Evolutionary conservation across 2,329 filamentous ascomycete species (phyloP).

Genomic region (Arthrobotrys iridis): DNA sequence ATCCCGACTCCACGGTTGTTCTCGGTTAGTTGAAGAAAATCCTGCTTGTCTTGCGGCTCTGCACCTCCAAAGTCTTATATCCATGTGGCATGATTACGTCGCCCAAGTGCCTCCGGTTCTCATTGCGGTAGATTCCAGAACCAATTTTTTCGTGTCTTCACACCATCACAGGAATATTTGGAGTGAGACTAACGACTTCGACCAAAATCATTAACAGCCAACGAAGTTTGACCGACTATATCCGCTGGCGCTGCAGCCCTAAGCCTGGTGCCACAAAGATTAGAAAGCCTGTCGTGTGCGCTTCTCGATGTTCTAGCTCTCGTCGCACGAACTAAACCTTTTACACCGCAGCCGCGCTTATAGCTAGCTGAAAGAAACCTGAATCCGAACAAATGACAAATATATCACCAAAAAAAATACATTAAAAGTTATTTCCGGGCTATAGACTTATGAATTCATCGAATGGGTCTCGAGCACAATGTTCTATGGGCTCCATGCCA

Average conservation of each 20-base stretch:
- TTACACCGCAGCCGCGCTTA: constrained; percentile 27
- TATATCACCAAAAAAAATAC: constrained; percentile 4
- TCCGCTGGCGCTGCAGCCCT: constrained; percentile 6
- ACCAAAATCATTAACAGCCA: neutral
- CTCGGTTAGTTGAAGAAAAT: constrained; percentile 51
- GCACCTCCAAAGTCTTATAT: constrained; percentile 20
- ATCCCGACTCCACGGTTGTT: constrained; percentile 52
- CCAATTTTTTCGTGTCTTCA: neutral
- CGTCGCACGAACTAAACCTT: constrained; percentile 25
- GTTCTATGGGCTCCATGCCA: neutral
- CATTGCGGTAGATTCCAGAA: constrained; percentile 41
- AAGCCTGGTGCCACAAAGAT: constrained; percentile 36
- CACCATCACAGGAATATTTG: constrained; percentile 21
- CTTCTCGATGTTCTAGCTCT: constrained; percentile 34
- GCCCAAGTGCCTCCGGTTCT: constrained; percentile 11
- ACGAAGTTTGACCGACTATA: constrained; percentile 20
- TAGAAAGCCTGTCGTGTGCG: constrained; percentile 15
- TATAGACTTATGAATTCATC: neutral
- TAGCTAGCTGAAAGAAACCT: neutral
- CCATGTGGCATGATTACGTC: constrained; percentile 50
- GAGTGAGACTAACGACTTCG: neutral
- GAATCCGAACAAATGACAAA: neutral
- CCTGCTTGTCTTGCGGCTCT: constrained; percentile 49
- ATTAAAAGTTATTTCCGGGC: constrained; percentile 30
- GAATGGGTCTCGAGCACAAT: neutral